Percentiles rank a stretch among this genome's conserved stretches.
These are phyloP conservation scores for Trypethelium eluteriae DNA, from an alignment of 495 filamentous ascomycete genomes.

Conservation along the genomic window DNA sequence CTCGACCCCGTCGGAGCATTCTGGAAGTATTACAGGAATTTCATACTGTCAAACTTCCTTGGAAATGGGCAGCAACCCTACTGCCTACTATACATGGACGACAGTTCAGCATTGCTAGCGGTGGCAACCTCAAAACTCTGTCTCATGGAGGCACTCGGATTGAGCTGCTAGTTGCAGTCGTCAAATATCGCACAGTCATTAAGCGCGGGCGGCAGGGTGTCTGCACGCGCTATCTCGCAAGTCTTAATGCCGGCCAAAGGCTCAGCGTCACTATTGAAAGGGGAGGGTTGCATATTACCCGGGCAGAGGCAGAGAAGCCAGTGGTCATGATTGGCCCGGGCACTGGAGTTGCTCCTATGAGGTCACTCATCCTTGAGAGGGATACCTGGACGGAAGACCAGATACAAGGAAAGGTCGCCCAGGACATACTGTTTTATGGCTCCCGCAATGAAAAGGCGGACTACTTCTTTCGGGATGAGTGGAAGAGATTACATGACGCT, in stretches of 20 bases:
- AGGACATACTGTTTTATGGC: conserved; percentile 63
- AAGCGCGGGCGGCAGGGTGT: conserved; percentile 79
- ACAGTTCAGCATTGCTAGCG: conserved; percentile 83
- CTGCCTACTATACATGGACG: conserved; percentile 70
- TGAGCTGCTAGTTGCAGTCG: conserved; percentile 75
- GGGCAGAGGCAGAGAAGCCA: conserved; percentile 44
- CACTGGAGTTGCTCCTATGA: conserved; percentile 84
- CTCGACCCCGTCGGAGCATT: conserved; percentile 82
- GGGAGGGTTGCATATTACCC: conserved; percentile 47
- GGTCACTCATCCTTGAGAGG: conserved; percentile 69
- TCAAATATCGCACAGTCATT: conserved; percentile 79
- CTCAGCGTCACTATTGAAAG: conserved; percentile 53
- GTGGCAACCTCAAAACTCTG: conserved; percentile 46
- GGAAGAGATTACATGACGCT: conserved; percentile 40
- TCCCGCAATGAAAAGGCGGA: conserved; percentile 65
- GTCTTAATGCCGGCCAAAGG: conserved; percentile 49
- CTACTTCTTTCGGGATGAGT: conserved; percentile 74
- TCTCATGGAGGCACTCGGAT: conserved; percentile 40
- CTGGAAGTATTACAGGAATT: conserved; percentile 90
- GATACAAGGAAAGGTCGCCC: conserved; percentile 23
- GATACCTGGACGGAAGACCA: conserved; percentile 35
- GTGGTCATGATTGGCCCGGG: conserved; percentile 79
- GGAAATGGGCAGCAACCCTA: conserved; percentile 56
- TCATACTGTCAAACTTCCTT: conserved; percentile 71
- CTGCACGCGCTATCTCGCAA: conserved; percentile 76